Base-by-base conservation (phyloP, 768 basidiomycete species). In the Mrakia gelida region DNA sequence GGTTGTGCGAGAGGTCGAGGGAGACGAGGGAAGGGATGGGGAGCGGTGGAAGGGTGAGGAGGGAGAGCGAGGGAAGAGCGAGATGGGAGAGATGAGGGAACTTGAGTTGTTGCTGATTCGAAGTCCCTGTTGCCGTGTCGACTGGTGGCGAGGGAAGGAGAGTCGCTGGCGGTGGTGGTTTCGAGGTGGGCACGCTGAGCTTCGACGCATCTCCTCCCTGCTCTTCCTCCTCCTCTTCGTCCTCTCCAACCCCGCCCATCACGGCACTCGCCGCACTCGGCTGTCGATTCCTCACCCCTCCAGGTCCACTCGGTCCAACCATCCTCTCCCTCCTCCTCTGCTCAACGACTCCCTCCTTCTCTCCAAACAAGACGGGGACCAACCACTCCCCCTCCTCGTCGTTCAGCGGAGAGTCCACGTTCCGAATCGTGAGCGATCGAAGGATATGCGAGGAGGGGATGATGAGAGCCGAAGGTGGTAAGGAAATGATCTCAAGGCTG, bases 1-100 rank as follows among this genome's bases (percentile, higher is more conserved):
- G 93, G 86, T 99, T 99, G 84, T 95, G 92, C 23, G 92, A 88
- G n/a, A 99, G 89, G 85, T 97, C 95, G 81, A 99, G 90, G n/a
- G 92, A 92, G 75, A 90, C 85, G 73, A 99, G 91, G 80, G 91
- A 92, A 82, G 90, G 89, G 32, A 99, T 88, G 2, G 78, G 8
- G 86, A 82, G 23, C 90, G 88, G 45, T 96, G 88, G 30, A 91
- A 92, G 1, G 91, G 84, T 90, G 67, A 98, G 89, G 26, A 97
- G 89, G 95, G 61, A 96, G 88, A 84, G 96, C 93, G 80, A 96
- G 89, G 83, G 93, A 89, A 0, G 91, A 91, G 61, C 98, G 85
- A 8, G 91, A 88, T 62, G 90, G 88, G 74, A 72, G 10, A 95
- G 88, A 82, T 90, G 88, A 9, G 88, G 87, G 49, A 93, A 77